Percentiles rank a stretch among this genome's conserved stretches.
Evolutionary conservation across 2,329 filamentous ascomycete genomes (phyloP).

Genomic region (Didymellaceae sp.): DNA sequence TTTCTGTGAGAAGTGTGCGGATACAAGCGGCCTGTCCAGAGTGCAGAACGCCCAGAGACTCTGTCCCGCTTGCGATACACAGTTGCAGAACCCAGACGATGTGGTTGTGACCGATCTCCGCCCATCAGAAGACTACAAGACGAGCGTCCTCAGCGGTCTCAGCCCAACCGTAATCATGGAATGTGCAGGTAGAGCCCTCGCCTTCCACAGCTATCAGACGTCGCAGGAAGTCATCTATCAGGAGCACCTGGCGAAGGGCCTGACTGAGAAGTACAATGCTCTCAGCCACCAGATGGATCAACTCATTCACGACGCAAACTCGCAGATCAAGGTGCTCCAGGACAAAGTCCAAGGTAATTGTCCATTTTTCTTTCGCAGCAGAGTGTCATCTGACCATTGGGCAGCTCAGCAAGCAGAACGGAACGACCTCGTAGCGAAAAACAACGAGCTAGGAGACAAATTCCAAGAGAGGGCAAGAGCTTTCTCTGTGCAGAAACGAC

Average conservation of each 20-base stretch:
- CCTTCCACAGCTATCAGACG: conserved; percentile 87
- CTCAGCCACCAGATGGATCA: conserved; percentile 74
- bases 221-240: conserved; percentile 86
- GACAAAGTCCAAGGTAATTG: conserved; percentile 67
- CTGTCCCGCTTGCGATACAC: conserved; percentile 79
- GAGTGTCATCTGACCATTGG: not conserved
- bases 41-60: conserved; percentile 60
- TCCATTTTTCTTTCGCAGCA: not conserved
- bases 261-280: conserved; percentile 73
- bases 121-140: conserved; percentile 89
- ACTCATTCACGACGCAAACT: conserved; percentile 75
- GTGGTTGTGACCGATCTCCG: conserved; percentile 74
- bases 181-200: conserved; percentile 77
- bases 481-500: conserved; percentile 69
- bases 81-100: conserved; percentile 75
- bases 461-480: conserved; percentile 75
- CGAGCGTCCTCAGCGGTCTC: conserved; percentile 81
- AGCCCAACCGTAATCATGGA: conserved; percentile 85
- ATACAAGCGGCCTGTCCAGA: conserved; percentile 66
- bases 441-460: conserved; percentile 71
- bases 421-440: conserved; percentile 70
- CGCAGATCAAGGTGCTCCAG: conserved; percentile 71
- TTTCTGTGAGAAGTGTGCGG: conserved; percentile 80
- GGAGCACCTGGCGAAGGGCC: conserved; percentile 72
- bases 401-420: conserved; percentile 67